Percentiles rank a stretch among this genome's conserved stretches.
Conservation (phyloP, 305 asterid species). For the Lippia alba region DNA sequence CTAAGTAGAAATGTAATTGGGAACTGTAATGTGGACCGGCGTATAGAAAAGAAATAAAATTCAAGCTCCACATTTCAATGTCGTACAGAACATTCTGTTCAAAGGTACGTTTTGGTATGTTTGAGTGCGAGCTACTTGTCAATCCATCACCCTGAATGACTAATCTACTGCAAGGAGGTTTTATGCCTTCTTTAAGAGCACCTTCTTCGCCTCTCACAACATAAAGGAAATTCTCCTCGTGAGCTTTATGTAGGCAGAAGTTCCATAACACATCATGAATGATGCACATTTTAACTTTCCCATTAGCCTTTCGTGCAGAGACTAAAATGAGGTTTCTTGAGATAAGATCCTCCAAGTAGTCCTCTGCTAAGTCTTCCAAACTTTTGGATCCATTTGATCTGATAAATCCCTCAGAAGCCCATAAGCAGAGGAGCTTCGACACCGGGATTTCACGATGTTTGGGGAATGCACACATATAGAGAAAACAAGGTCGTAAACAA, state of each 20-base stretch:
- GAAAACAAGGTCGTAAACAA: background rate
- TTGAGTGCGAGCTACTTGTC: too few species aligned
- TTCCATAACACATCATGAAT: conserved; percentile 17
- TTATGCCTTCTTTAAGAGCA: background rate
- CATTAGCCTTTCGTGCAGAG: conserved; percentile 2
- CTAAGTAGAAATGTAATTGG: background rate
- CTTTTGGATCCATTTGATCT: background rate
- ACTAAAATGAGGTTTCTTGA: background rate
- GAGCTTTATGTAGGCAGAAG: conserved; percentile 25
- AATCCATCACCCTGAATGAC: too few species aligned
- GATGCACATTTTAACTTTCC: background rate
- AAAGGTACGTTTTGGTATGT: too few species aligned
- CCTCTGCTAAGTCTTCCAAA: background rate
- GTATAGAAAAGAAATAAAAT: conserved; percentile 17
- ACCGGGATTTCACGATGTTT: background rate
- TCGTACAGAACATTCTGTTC: background rate
- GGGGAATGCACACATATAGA: background rate
- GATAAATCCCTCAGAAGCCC: conserved; percentile 35
- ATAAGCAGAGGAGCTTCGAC: background rate
- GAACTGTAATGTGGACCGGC: background rate
- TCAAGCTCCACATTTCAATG: background rate
- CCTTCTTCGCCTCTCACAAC: background rate
- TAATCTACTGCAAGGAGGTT: background rate
- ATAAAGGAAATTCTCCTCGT: conserved; percentile 23
- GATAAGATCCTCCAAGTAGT: conserved; percentile 4